Percentiles rank a stretch among this genome's conserved stretches.
Evolutionary conservation across 345 rosid species (phyloP).

Genomic region (Populus tremula): DNA sequence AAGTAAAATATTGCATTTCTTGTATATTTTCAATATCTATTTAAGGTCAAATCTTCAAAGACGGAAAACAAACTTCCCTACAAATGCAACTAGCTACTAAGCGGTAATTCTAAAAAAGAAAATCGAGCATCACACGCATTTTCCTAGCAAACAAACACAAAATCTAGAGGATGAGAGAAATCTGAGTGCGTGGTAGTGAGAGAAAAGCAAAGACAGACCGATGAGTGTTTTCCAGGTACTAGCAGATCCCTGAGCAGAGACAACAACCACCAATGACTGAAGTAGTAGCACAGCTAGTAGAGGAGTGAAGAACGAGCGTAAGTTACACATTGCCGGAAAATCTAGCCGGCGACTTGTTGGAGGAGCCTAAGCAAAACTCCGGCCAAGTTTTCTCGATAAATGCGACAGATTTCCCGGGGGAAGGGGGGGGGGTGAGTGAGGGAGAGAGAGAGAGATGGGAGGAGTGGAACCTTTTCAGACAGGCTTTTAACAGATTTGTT

Average conservation of each 20-base stretch:
- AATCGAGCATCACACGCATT: background rate
- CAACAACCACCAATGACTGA: background rate
- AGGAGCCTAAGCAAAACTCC: background rate
- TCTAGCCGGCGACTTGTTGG: background rate
- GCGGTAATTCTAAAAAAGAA: no score
- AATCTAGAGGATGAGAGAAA: background rate
- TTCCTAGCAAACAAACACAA: background rate
- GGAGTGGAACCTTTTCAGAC: background rate
- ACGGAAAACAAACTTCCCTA: no score
- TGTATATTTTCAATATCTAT: no score
- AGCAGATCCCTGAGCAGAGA: conserved; percentile 16
- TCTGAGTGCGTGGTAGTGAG: background rate
- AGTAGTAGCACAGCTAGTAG: conserved; percentile 2
- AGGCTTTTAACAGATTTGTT: background rate
- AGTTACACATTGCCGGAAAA: conserved; percentile 9
- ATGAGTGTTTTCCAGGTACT: conserved; percentile 10
- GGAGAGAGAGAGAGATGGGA: background rate
- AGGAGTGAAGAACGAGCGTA: background rate
- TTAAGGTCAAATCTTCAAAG: no score
- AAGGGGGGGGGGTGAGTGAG: background rate
- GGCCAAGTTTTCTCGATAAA: background rate
- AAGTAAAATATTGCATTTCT: no score
- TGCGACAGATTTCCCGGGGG: no score
- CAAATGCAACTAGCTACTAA: no score
- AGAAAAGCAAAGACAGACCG: background rate